Evolutionary conservation across 75 land plant species (phyloP).

Genomic region (Picea glauca): DNA sequence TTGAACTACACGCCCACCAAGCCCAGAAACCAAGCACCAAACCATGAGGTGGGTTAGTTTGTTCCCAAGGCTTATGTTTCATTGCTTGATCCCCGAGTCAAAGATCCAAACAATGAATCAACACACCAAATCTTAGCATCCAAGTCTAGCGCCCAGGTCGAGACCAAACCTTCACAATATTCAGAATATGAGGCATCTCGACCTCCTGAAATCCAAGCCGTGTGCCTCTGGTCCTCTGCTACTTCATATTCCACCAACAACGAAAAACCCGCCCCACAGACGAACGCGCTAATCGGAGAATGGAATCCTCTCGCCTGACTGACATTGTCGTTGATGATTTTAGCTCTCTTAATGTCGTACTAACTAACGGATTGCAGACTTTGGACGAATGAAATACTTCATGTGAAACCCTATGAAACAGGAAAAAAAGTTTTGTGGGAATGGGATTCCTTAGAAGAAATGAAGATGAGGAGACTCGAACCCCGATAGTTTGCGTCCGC

Average conservation of each 20-base stretch:
- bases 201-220: not conserved
- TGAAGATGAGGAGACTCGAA: not conserved
- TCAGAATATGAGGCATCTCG: no score
- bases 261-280: slow-evolving; percentile 9
- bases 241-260: slow-evolving; percentile 23
- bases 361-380: not conserved
- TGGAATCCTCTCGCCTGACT: slow-evolving; percentile 4
- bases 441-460: not conserved
- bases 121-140: no score
- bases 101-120: no score
- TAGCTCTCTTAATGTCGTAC: not conserved
- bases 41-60: no score
- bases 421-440: not conserved
- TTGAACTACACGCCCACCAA: no score
- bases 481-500: not conserved
- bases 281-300: slow-evolving; percentile 8
- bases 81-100: no score
- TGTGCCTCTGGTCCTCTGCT: slow-evolving; percentile 18
- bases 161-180: no score
- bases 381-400: not conserved
- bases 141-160: no score
- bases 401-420: not conserved
- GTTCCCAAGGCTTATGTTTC: no score
- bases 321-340: not conserved
- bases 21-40: no score